Evolutionary conservation across 306 rosid genomes (phyloP), one percentile per base, ranked within the genome.

Genomic region (Cyamopsis tetragonoloba): DNA sequence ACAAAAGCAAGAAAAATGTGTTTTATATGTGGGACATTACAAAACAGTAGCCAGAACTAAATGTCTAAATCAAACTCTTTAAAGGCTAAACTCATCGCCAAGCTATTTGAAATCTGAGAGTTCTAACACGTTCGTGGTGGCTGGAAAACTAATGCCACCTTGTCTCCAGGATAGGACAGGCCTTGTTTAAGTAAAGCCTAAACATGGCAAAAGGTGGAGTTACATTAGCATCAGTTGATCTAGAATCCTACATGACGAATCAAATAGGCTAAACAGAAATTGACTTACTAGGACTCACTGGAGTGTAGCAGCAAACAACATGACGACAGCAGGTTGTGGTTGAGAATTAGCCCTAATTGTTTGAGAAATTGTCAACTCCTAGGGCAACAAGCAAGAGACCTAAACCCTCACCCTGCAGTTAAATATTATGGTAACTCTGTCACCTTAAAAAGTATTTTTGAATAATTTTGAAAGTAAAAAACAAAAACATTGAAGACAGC

Each of bases 341-440:
- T 84, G 97, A 82, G 71, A 81, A 75, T 80, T 76, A 78, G 77
- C 86, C 87, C 91, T 86, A 91, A 91, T 68, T 80, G 62, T 79
- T 78, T 67, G 84, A 83, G 85, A 89, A 84, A 83, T 79, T 79
- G 86, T 81, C 88, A 86, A 86, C 89, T 86, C 93, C 93, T 86
- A 86, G 68, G 79, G 97, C 86, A 86, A 86, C 84, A 88, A 76
- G 87, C 88, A 86, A 82, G 84, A 86, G 62, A 86, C 85, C 96
- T 91, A 91, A 84, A 86, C 93, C 79, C 96, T 75, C 62, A 66
- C 84, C 97, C 97, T 88, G 97, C 97, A 91, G 77, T 88, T 91
- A 62, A 80, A 91, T 71, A 74, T 84, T 62, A 78, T n/a, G 80
- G 79, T 79, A 78, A 87, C 91, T 80, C 79, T 74, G 82, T 78